Conservation (phyloP, 1,139 yeast genomes). For the Lodderomyces elongisporus region DNA sequence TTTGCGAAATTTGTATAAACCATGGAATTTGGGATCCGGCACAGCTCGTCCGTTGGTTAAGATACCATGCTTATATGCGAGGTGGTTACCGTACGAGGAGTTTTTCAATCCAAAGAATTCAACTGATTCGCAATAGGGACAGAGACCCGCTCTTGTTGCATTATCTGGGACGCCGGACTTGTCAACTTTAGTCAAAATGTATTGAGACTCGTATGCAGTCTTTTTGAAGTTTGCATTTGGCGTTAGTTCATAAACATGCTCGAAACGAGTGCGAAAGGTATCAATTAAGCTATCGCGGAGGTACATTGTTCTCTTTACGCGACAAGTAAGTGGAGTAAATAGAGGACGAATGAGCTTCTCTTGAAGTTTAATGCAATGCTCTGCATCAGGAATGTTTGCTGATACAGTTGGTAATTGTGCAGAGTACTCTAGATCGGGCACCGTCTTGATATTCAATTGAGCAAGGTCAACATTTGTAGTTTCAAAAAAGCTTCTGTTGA, state of each 20-base stretch:
- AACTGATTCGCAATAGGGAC: slow-evolving; percentile 28
- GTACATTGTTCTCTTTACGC: slow-evolving; percentile 11
- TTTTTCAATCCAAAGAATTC: slow-evolving; percentile 31
- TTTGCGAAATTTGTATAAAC: slow-evolving; percentile 11
- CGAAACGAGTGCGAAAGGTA: slow-evolving; percentile 3
- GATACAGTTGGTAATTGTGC: slow-evolving; percentile 6
- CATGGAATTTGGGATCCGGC: slow-evolving; percentile 16
- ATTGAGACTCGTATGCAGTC: slow-evolving; percentile 13
- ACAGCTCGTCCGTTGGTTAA: slow-evolving; percentile 26
- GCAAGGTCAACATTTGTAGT: slow-evolving; percentile 8
- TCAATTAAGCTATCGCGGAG: slow-evolving; percentile 7
- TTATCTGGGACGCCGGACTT: slow-evolving; percentile 12
- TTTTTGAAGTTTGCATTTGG: slow-evolving; percentile 12
- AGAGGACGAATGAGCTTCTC: slow-evolving; percentile 12
- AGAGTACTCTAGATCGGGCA: slow-evolving; percentile 11
- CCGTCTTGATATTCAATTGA: slow-evolving; percentile 6
- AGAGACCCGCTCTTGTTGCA: slow-evolving; percentile 22
- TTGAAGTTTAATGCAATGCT: slow-evolving; percentile 8
- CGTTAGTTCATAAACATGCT: slow-evolving; percentile 7
- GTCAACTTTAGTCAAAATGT: slow-evolving; percentile 12
- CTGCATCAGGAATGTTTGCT: slow-evolving; percentile 7
- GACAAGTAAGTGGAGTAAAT: slow-evolving; percentile 8
- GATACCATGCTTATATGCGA: slow-evolving; percentile 33
- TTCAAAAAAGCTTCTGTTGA: slow-evolving; percentile 1
- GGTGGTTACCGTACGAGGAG: slow-evolving; percentile 29